Evolutionary conservation across 306 rosid species (phyloP).

Genomic region (Rosa lucieae): DNA sequence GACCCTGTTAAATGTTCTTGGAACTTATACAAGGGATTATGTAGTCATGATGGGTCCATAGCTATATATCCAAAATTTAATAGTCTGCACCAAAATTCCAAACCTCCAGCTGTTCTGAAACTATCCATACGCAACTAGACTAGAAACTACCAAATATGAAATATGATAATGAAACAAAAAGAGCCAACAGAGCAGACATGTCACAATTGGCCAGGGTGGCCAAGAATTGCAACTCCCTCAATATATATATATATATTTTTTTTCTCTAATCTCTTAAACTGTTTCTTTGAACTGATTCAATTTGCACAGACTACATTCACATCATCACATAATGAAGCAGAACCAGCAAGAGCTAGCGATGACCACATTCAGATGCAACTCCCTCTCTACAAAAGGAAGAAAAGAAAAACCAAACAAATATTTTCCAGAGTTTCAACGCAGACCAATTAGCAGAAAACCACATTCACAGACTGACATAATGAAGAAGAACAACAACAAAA

Average conservation of each 20-base stretch:
- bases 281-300: background rate
- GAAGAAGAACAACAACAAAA: background rate
- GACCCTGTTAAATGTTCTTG: background rate
- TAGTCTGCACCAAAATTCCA: background rate
- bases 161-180: background rate
- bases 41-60: background rate
- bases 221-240: background rate
- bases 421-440: no score
- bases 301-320: background rate
- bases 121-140: background rate
- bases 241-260: no score
- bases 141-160: background rate
- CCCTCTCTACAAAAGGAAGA: background rate
- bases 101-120: background rate
- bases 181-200: background rate
- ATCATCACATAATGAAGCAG: background rate
- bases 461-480: no score
- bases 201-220: background rate
- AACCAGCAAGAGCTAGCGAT: no score
- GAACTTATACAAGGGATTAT: background rate
- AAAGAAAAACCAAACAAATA: no score
- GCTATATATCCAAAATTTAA: background rate
- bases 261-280: no score
- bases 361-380: background rate
- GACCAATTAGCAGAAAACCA: background rate